Evolutionary conservation across 805 yeast genomes (phyloP), one percentile per base, ranked within the genome.

Genomic region (Candida jianshihensis): DNA sequence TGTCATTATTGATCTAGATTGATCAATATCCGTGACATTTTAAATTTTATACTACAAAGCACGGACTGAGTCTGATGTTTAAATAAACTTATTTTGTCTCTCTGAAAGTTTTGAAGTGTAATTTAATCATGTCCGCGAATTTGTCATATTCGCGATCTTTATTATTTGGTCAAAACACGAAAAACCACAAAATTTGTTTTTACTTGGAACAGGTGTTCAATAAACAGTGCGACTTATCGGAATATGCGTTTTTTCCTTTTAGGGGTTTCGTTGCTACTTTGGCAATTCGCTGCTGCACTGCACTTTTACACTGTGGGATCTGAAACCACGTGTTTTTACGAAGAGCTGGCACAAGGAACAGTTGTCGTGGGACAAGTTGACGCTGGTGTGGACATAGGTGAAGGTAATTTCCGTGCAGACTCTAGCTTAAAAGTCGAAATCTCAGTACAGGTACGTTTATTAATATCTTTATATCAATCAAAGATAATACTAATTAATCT

Each of bases 271-370:
- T 33, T 2, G 28, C 35, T 7, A 18, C 21, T 3, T 30, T 47
- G 5, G 8, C 41, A 41, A 21, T 7, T 43, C 8, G 31, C 36
- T 4, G 16, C 26, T 5, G 52, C 48, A 0, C 36, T 89, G 40
- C 95, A 92, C 59, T 78, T 87, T 57, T 89, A 87, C 57, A 64
- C 86, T 36, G 75, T 75, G 11, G 81, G 89, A 1, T 88, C 81
- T 22, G 82, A 82, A 46, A 71, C 77, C 30, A 76, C 77, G 48
- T 92, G 97, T 61, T 90, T 90, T 58, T 81, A 64, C 51, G 92
- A 89, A 54, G 94, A 83, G 42, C 66, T 90, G 41, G 78, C 85
- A 14, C 68, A 71, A 44, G 83, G 79, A 47, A 76, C 94, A n/a
- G 70, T 90, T 39, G 81, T 89, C 17, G 83, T 83, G 39, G 95